phyloP scores from a whole-genome alignment of 108 stramenopile species.

The Aurantiochytrium sp. region DNA sequence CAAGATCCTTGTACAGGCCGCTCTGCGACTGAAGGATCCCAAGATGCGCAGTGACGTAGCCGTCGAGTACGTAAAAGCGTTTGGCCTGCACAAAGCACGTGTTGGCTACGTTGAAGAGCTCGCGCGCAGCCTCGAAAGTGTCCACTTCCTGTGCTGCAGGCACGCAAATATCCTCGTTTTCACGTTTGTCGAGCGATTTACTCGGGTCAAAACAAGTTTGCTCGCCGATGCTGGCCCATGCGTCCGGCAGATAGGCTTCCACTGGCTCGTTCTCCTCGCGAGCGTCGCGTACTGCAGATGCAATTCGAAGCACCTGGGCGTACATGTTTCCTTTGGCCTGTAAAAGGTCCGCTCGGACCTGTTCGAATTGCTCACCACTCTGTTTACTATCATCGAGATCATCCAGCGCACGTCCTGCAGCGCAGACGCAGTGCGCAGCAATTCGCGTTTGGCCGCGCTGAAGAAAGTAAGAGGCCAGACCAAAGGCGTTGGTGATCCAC shows the following conservation, averaged over 20 bases:
- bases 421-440: background rate
- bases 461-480: background rate
- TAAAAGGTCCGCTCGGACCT: background rate
- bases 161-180: background rate
- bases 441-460: background rate
- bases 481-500: background rate
- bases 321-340: background rate
- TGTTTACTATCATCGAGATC: background rate
- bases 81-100: background rate
- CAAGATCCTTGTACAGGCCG: background rate
- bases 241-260: background rate
- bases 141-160: background rate
- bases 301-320: background rate
- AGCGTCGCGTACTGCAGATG: background rate
- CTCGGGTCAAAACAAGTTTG: background rate
- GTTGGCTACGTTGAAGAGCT: background rate
- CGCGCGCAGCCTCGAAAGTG: background rate
- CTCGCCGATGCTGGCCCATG: background rate
- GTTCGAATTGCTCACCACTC: background rate
- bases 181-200: background rate
- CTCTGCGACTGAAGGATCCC: background rate
- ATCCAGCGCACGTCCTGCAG: background rate
- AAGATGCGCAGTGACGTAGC: background rate
- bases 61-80: background rate
- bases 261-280: background rate